phyloP scores from a whole-genome alignment of 2,329 filamentous ascomycete species.

The Pyrenophora seminiperda region DNA sequence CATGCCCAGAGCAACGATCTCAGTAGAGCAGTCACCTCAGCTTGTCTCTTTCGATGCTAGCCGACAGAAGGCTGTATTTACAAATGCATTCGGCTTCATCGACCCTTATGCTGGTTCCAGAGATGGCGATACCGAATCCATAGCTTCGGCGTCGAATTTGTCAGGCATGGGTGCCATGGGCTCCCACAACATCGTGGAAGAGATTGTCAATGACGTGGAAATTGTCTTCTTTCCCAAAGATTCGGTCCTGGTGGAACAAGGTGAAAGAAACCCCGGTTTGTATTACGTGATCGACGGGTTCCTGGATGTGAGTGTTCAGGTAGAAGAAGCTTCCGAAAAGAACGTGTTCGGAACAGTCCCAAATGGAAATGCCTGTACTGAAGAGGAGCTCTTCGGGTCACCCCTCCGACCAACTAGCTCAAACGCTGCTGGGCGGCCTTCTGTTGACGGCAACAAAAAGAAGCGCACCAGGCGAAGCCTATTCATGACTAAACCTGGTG shows the following conservation, averaged over 20 bases:
- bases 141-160: slow-evolving; percentile 60
- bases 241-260: slow-evolving; percentile 92
- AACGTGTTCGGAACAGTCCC: slow-evolving; percentile 54
- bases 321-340: slow-evolving; percentile 60
- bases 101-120: slow-evolving; percentile 76
- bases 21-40: slow-evolving; percentile 82
- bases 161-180: slow-evolving; percentile 61
- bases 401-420: slow-evolving; percentile 32
- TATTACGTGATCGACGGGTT: slow-evolving; percentile 99
- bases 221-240: slow-evolving; percentile 97
- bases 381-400: slow-evolving; percentile 45
- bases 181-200: slow-evolving; percentile 71
- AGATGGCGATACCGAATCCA: slow-evolving; percentile 86
- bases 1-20: slow-evolving; percentile 66
- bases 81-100: slow-evolving; percentile 89
- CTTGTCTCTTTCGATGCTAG: slow-evolving; percentile 83
- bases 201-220: slow-evolving; percentile 89
- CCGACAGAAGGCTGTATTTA: slow-evolving; percentile 78
- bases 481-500: slow-evolving; percentile 91
- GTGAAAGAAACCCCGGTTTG: slow-evolving; percentile 91
- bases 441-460: slow-evolving; percentile 47
- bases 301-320: slow-evolving; percentile 86
- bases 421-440: slow-evolving; percentile 30
- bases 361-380: slow-evolving; percentile 39
- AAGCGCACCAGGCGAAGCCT: slow-evolving; percentile 70